Evolutionary conservation across 2,329 filamentous ascomycete species (phyloP), one percentile per base, ranked within the genome.

Genomic region (Waltergamsia citrina): DNA sequence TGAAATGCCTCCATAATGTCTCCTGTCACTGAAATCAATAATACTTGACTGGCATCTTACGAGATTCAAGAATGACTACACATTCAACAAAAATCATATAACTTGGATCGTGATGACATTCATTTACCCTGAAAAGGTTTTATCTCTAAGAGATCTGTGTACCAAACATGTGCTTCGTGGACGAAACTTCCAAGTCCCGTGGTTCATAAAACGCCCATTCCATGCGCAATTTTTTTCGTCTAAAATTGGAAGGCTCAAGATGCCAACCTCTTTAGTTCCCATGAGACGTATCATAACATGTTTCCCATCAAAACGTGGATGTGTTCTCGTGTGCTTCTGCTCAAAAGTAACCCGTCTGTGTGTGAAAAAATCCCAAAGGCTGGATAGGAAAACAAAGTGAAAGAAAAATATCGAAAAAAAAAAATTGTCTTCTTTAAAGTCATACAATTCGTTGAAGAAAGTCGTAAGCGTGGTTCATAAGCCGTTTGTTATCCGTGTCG

Each of bases 401-500:
- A 40, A 46, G 38, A 46, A 49, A 45, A 45, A 45, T 43, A 42
- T 36, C 40, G 32, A 38, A 46, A 41, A 32, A 51, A 43, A 47
- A 44, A 43, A 46, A 47, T 47, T 45, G 42, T 54, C 49, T 50
- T 22, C 53, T 52, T 63, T 60, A 52, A 59, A 48, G 48, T 65
- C 57, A 57, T 60, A 57, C 53, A 59, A 41, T 46, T 43, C 44
- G 46, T 49, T 39, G 53, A 54, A 56, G 48, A 52, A 54, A 52
- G 45, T 56, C 53, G 52, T 56, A 52, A 55, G 50, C 47, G 31
- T 33, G 31, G 45, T 48, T 58, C 53, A 44, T 59, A 41, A 53
- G 49, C 54, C 52, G 29, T 32, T 53, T 52, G 20, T 50, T 48
- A 43, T 47, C 51, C 44, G 42, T 49, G 37, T 54, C 48, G 46